Evolutionary conservation across 208 protist genomes (phyloP).

Genomic region (Phytomonas sp.): DNA sequence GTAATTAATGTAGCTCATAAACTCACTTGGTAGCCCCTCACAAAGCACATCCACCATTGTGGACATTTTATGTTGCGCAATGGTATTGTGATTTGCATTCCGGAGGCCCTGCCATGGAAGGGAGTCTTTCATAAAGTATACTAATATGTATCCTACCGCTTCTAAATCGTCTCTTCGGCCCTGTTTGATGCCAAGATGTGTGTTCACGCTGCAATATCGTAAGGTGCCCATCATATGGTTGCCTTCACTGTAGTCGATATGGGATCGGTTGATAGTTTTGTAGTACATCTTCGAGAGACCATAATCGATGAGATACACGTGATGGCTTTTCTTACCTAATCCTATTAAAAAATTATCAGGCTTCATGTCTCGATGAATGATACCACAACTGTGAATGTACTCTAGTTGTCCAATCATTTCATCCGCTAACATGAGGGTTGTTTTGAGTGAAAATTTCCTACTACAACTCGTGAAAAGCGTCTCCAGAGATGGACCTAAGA

Average conservation of each 20-base stretch:
- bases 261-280: slow-evolving; percentile 93
- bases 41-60: slow-evolving; percentile 93
- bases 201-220: slow-evolving; percentile 98
- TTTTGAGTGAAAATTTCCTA: slow-evolving; percentile 77
- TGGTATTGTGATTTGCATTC: slow-evolving; percentile 92
- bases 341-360: slow-evolving; percentile 91
- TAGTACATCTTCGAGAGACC: slow-evolving; percentile 98
- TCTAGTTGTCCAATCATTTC: slow-evolving; percentile 78
- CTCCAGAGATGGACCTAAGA: slow-evolving; percentile 80
- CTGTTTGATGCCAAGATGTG: slow-evolving; percentile 96
- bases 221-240: slow-evolving; percentile 98
- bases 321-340: slow-evolving; percentile 58
- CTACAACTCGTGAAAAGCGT: slow-evolving; percentile 75
- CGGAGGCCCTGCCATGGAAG: slow-evolving; percentile 97
- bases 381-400: slow-evolving; percentile 79
- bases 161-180: slow-evolving; percentile 96
- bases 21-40: slow-evolving; percentile 86
- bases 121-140: slow-evolving; percentile 97
- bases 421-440: slow-evolving; percentile 82
- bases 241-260: slow-evolving; percentile 98
- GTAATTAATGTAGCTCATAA: slow-evolving; percentile 96
- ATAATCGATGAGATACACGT: slow-evolving; percentile 97
- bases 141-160: slow-evolving; percentile 95
- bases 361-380: slow-evolving; percentile 89
- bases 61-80: slow-evolving; percentile 93